A percentile compares a stretch with the other conserved stretches of the same genome.
Evolutionary conservation across 2,329 filamentous ascomycete species (phyloP).

Genomic region (Neopestalotiopsis sp.): DNA sequence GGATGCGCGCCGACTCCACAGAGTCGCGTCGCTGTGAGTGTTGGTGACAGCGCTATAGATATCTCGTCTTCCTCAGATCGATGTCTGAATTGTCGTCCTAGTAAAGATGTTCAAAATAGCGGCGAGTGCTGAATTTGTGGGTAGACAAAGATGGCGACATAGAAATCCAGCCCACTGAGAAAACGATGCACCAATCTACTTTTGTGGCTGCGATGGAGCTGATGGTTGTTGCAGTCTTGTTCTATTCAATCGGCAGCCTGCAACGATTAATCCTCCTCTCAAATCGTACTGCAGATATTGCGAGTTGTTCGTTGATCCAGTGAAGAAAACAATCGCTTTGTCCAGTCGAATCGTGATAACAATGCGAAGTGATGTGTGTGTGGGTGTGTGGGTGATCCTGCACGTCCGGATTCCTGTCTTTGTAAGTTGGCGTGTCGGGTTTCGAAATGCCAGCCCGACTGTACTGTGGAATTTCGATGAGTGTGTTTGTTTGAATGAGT

Average conservation of each 20-base stretch:
- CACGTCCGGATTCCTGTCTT: slow-evolving; percentile 8
- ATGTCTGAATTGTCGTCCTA: neutral
- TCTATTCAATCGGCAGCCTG: neutral
- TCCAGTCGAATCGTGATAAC: neutral
- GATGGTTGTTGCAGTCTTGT: neutral
- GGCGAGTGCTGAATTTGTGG: neutral
- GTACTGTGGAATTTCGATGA: neutral
- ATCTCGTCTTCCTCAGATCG: neutral
- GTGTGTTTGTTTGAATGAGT: slow-evolving; percentile 5
- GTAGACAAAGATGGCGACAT: neutral
- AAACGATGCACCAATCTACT: neutral
- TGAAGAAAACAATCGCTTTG: neutral
- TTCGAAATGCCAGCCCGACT: slow-evolving; percentile 6
- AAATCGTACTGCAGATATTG: neutral
- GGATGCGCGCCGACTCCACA: slow-evolving; percentile 36
- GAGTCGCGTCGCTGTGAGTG: slow-evolving; percentile 32
- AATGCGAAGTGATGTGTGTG: neutral
- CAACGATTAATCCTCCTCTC: neutral
- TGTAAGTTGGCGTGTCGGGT: neutral
- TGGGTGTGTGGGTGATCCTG: slow-evolving; percentile 10
- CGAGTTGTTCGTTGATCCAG: neutral
- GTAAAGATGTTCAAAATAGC: slow-evolving; percentile 5
- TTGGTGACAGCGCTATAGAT: slow-evolving; percentile 8
- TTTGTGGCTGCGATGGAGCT: neutral
- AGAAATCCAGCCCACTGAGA: neutral